Percentiles rank a stretch among this genome's conserved stretches.
Evolutionary conservation across 805 yeast species (phyloP).

Genomic region (Candida caryicola): DNA sequence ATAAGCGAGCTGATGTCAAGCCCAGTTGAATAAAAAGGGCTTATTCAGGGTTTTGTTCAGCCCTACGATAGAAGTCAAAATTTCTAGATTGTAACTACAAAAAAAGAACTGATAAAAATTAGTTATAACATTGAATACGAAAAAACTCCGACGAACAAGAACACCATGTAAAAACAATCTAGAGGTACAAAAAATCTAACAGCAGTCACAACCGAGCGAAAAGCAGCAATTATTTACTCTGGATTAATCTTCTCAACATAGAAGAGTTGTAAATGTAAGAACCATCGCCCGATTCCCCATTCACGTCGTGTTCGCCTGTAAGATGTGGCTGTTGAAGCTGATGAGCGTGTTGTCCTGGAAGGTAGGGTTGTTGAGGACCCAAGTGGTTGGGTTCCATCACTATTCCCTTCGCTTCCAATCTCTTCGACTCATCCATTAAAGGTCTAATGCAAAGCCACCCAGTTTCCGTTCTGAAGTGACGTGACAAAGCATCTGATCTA

Average conservation of each 20-base stretch:
- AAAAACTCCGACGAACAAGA: too few relatives aligned
- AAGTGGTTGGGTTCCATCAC: not conserved
- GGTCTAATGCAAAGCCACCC: conserved; percentile 70
- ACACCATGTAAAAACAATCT: too few relatives aligned
- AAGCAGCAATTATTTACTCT: conserved; percentile 2
- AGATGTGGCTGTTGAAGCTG: not conserved
- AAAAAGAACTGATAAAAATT: too few relatives aligned
- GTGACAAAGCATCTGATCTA: conserved; percentile 71
- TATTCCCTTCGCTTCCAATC: conserved; percentile 16
- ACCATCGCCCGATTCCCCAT: conserved; percentile 4
- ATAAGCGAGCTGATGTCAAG: too few relatives aligned
- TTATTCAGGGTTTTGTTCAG: too few relatives aligned
- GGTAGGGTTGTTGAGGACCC: not conserved
- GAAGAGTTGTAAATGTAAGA: conserved; percentile 16
- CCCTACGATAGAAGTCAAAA: too few relatives aligned
- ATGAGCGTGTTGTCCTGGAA: not conserved
- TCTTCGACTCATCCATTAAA: conserved; percentile 56
- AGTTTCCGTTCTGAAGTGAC: conserved; percentile 74
- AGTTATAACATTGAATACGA: too few relatives aligned
- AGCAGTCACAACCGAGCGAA: too few relatives aligned
- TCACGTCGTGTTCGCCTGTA: conserved; percentile 5
- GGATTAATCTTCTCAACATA: conserved; percentile 17
- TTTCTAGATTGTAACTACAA: too few relatives aligned
- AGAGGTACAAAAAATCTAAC: too few relatives aligned
- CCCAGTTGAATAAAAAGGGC: too few relatives aligned